Evolutionary conservation across 2,329 filamentous ascomycete species (phyloP).

Genomic region (Ambrosiella cleistominuta): DNA sequence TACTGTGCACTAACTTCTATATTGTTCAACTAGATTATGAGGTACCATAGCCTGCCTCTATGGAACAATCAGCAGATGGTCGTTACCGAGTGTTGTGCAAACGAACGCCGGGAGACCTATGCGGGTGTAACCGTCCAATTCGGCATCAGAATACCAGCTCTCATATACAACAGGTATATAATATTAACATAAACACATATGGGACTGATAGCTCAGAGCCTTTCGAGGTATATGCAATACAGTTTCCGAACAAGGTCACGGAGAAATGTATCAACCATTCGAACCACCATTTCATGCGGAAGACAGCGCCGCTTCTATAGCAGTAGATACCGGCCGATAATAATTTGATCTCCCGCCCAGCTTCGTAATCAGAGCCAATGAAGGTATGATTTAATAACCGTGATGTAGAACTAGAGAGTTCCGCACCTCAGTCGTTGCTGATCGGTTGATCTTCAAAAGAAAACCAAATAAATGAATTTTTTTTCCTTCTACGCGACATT

Average conservation of each 20-base stretch:
- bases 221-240: not conserved
- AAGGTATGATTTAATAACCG: conserved; percentile 9
- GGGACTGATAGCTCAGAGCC: not conserved
- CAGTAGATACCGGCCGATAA: conserved; percentile 70
- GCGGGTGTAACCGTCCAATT: too few species aligned
- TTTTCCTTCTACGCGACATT: conserved; percentile 15
- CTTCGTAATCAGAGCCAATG: conserved; percentile 24
- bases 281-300: conserved; percentile 60
- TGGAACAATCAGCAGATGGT: too few species aligned
- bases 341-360: conserved; percentile 45
- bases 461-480: conserved; percentile 19
- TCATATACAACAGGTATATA: too few species aligned
- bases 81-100: too few species aligned
- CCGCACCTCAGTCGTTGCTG: conserved; percentile 18
- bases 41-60: too few species aligned
- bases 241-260: not conserved
- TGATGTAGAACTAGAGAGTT: conserved; percentile 12
- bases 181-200: not conserved
- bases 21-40: too few species aligned
- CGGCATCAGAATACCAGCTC: too few species aligned
- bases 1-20: too few species aligned
- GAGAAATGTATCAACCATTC: conserved; percentile 56
- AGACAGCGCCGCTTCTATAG: conserved; percentile 44
- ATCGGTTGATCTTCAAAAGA: conserved; percentile 23
- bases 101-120: too few species aligned